phyloP scores from a whole-genome alignment of 2,329 filamentous ascomycete genomes.

The Triangularia verruculosa region DNA sequence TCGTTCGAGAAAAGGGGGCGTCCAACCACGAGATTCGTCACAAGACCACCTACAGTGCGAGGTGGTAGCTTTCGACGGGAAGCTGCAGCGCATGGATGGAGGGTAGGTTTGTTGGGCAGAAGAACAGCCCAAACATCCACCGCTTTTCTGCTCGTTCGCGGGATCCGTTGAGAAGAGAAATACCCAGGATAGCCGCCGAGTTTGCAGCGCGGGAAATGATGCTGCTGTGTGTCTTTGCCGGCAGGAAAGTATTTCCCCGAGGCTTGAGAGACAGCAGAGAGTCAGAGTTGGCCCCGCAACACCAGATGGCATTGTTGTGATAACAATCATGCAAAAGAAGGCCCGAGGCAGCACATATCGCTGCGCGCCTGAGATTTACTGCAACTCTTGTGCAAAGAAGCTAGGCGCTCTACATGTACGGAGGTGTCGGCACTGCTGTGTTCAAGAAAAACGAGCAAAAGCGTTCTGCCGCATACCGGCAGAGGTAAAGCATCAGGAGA shows the following conservation, averaged over 20 bases:
- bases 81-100: background rate
- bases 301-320: background rate
- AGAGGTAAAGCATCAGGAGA: background rate
- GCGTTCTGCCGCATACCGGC: background rate
- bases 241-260: background rate
- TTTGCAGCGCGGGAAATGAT: background rate
- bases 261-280: background rate
- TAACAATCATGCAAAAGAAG: background rate
- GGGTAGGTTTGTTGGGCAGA: background rate
- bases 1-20: background rate
- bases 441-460: background rate
- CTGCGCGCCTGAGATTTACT: too few relatives aligned
- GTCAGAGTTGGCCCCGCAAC: background rate
- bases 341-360: background rate
- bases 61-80: background rate
- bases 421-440: background rate
- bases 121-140: background rate
- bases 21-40: background rate
- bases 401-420: background rate
- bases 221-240: background rate
- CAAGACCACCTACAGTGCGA: background rate
- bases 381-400: background rate
- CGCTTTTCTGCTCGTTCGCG: background rate
- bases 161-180: background rate
- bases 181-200: background rate